These are phyloP conservation scores for Dillenia turbinata DNA, from an alignment of 164 flowering plant genomes.

Conservation along the genomic window DNA sequence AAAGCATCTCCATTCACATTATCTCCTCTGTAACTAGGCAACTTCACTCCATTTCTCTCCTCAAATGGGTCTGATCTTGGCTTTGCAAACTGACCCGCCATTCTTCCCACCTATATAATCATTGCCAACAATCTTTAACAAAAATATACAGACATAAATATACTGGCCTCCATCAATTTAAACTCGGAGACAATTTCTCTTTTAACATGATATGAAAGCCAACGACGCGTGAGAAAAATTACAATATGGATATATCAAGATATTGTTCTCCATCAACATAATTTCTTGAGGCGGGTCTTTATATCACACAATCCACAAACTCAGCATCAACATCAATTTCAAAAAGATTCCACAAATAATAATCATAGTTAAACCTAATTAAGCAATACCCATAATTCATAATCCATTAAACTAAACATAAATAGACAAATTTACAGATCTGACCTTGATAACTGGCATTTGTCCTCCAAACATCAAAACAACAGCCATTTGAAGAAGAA, in stretches of 20 bases:
- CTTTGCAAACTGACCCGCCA: conserved; percentile 98
- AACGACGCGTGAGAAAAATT: too few species aligned
- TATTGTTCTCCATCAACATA: too few species aligned
- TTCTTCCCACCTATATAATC: conserved; percentile 71
- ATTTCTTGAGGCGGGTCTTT: too few species aligned
- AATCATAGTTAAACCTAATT: too few species aligned
- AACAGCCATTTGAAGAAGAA: conserved; percentile 82
- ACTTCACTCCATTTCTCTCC: conserved; percentile 79
- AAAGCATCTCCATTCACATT: conserved; percentile 85
- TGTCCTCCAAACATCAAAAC: conserved; percentile 91
- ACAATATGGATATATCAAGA: too few species aligned
- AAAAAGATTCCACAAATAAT: not conserved
- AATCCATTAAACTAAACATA: not conserved
- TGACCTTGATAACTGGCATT: conserved; percentile 80
- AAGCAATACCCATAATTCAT: not conserved
- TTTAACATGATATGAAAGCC: too few species aligned
- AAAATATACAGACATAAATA: too few species aligned
- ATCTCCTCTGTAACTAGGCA: conserved; percentile 94
- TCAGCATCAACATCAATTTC: not conserved
- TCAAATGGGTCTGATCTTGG: conserved; percentile 83
- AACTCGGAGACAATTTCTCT: too few species aligned
- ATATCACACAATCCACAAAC: too few species aligned
- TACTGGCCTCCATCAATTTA: too few species aligned
- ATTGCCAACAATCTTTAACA: too few species aligned
- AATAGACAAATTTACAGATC: not conserved